phyloP scores from a whole-genome alignment of 805 yeast genomes.

The Pichia manshurica region DNA sequence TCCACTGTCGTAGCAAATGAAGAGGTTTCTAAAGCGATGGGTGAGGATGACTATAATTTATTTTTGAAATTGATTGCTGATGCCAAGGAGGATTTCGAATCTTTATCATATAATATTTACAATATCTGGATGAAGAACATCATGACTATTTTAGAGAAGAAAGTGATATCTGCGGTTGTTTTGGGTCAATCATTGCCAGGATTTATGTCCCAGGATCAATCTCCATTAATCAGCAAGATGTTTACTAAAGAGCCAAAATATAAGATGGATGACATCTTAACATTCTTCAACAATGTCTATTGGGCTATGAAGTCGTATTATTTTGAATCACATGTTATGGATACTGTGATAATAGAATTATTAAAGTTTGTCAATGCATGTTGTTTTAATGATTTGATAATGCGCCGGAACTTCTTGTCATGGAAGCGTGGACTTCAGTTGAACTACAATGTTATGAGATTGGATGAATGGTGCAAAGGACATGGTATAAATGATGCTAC shows the following conservation, averaged over 20 bases:
- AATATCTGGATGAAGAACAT: conserved; percentile 96
- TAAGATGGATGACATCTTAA: conserved; percentile 91
- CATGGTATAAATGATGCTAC: conserved; percentile 88
- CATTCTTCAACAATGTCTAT: conserved; percentile 82
- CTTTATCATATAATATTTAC: conserved; percentile 86
- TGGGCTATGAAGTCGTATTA: conserved; percentile 91
- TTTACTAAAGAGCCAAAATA: conserved; percentile 66
- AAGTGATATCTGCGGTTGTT: conserved; percentile 92
- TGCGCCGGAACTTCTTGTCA: conserved; percentile 89
- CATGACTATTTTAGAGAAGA: conserved; percentile 84
- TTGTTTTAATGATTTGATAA: conserved; percentile 90
- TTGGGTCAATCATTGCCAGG: conserved; percentile 95
- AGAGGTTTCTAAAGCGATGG: conserved; percentile 73
- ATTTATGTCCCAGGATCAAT: conserved; percentile 78
- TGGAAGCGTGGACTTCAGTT: conserved; percentile 98
- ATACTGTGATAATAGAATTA: conserved; percentile 77
- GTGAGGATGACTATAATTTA: conserved; percentile 83
- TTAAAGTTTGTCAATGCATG: conserved; percentile 83
- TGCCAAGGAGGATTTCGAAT: conserved; percentile 90
- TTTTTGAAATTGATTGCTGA: conserved; percentile 84
- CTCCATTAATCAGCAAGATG: conserved; percentile 76
- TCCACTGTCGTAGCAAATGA: conserved; percentile 84
- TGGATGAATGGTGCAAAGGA: conserved; percentile 97
- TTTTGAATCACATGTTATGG: conserved; percentile 77
- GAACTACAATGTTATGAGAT: conserved; percentile 90